phyloP scores from a whole-genome alignment of 2,329 filamentous ascomycete genomes.

The Berkeleyomyces rouxiae region DNA sequence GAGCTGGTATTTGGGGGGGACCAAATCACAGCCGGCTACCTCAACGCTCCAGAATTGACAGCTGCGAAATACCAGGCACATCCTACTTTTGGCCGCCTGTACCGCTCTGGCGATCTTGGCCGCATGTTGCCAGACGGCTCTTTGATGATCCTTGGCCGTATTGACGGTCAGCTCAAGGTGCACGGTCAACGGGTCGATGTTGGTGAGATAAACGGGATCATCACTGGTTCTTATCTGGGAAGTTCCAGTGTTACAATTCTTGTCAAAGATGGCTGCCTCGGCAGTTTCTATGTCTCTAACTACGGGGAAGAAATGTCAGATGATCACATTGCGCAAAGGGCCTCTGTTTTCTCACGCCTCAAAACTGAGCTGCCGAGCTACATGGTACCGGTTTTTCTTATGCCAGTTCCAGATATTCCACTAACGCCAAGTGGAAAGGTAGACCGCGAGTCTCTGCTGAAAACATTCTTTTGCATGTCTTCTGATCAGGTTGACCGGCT shows the following conservation, averaged over 20 bases:
- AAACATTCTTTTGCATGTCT: conserved; percentile 24
- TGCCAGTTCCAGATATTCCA: conserved; percentile 54
- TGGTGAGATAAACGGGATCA: conserved; percentile 45
- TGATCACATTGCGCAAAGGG: background rate
- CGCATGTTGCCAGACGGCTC: conserved; percentile 62
- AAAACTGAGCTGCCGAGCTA: conserved; percentile 47
- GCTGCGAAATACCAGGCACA: conserved; percentile 52
- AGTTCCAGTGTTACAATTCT: conserved; percentile 50
- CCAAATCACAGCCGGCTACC: conserved; percentile 62
- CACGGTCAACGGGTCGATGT: conserved; percentile 68
- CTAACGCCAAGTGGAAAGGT: conserved; percentile 61
- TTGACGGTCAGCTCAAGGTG: conserved; percentile 69
- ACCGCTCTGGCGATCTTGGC: conserved; percentile 69
- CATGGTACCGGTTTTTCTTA: conserved; percentile 60
- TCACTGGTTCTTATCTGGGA: conserved; percentile 36
- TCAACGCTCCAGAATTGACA: conserved; percentile 48
- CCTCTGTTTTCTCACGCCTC: conserved; percentile 30
- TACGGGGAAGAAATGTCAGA: background rate
- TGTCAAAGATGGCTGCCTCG: conserved; percentile 38
- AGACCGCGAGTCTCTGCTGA: conserved; percentile 39
- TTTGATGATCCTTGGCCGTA: conserved; percentile 53
- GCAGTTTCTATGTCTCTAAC: conserved; percentile 50
- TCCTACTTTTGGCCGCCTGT: conserved; percentile 52
- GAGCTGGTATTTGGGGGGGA: conserved; percentile 78
- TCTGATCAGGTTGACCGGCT: background rate